Conservation (phyloP, 345 rosid genomes). For the Kandelia obovata region DNA sequence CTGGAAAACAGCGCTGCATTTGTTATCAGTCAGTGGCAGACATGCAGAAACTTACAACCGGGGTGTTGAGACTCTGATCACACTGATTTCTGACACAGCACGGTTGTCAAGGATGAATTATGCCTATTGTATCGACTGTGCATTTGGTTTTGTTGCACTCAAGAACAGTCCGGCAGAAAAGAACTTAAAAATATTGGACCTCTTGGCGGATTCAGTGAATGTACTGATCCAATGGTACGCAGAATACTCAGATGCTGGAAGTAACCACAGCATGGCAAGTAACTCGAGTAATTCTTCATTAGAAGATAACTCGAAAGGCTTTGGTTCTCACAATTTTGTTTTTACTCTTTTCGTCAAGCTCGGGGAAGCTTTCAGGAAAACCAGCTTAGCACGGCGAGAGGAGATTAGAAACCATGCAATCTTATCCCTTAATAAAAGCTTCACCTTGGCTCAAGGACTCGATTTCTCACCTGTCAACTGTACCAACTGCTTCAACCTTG, state of each 20-base stretch:
- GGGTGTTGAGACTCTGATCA: slow-evolving; percentile 65
- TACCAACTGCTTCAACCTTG: slow-evolving; percentile 52
- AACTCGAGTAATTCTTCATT: slow-evolving; percentile 50
- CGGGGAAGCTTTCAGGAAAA: slow-evolving; percentile 74
- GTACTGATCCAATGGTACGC: slow-evolving; percentile 55
- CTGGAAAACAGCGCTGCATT: slow-evolving; percentile 76
- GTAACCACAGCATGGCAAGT: slow-evolving; percentile 43
- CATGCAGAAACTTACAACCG: slow-evolving; percentile 67
- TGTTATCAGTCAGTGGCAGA: slow-evolving; percentile 65
- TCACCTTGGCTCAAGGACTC: slow-evolving; percentile 52
- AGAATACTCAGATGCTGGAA: slow-evolving; percentile 40
- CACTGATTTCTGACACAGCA: slow-evolving; percentile 47
- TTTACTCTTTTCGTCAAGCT: slow-evolving; percentile 60
- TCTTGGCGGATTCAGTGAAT: slow-evolving; percentile 59
- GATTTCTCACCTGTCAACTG: slow-evolving; percentile 60
- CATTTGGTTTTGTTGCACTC: slow-evolving; percentile 70
- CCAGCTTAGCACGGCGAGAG: slow-evolving; percentile 73
- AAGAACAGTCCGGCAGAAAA: slow-evolving; percentile 68
- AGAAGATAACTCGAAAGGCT: slow-evolving; percentile 46
- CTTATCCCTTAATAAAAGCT: slow-evolving; percentile 47
- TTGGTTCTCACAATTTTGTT: slow-evolving; percentile 28
- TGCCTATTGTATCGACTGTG: slow-evolving; percentile 68
- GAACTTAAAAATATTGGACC: slow-evolving; percentile 62
- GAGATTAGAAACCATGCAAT: slow-evolving; percentile 80
- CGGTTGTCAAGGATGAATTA: slow-evolving; percentile 54